Base-by-base conservation (phyloP, 805 yeast genomes). In the Candida taoyuanica region DNA sequence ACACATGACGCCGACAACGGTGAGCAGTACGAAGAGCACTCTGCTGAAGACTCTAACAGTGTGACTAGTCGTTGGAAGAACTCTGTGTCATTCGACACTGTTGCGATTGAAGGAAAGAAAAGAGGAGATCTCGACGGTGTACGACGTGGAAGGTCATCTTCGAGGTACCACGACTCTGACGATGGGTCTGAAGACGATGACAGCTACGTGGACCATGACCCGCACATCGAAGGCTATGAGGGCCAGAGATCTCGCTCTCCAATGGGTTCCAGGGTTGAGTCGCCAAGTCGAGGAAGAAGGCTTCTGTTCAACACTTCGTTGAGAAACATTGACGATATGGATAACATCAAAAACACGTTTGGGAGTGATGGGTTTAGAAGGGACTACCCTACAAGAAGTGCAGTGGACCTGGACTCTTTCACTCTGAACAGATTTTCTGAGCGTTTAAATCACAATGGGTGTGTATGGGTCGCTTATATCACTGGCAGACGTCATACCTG, bases 401-500 rank as follows among this genome's bases (percentile, higher is more conserved):
- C 46, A 4, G 36, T 49, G 7, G 34, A 31, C 2, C 26, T 27
- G 14, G 49, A 49, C 26, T 44, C 56, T 1, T 43, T 47, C 17
- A 38, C 50, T 1, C 17, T 33, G 12, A 39, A 30, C 13, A n/a
- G 11, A 21, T 11, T 7, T 11, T 11, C 7, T 9, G 28, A 25
- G 13, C 13, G 6, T 6, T 9, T n/a, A 9, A 14, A 13, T 5
- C n/a, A 14, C 4, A 14, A 3, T 14, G 36, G 40, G 5, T 16
- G 26, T 15, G 21, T 13, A 7, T 33, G 36, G 43, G 16, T 84
- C 55, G 77, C 81, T 20, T 82, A 82, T 53, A 65, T 85, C 21
- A 69, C 79, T 47, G 94, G 87, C 3, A 64, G 91, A 42, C 69
- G 65, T 39, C 91, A 84, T 62, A 81, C 93, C 0, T 85, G 95